Evolutionary conservation across 805 yeast species (phyloP).

Genomic region (Isabelozyma heimii): DNA sequence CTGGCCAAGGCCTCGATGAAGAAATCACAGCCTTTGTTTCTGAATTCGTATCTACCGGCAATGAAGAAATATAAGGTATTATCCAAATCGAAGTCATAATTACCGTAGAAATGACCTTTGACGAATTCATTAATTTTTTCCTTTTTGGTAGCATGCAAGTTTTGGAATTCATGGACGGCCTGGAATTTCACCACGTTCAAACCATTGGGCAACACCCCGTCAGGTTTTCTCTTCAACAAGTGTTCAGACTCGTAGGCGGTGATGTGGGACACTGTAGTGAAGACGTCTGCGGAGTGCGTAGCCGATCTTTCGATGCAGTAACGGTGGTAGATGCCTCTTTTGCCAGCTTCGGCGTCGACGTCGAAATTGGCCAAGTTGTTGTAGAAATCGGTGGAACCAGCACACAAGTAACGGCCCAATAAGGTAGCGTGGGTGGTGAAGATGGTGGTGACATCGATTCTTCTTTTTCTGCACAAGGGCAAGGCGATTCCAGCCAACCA

Average conservation of each 20-base stretch:
- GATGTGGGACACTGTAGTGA: slow-evolving; percentile 95
- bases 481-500: slow-evolving; percentile 98
- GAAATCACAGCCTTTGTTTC: slow-evolving; percentile 96
- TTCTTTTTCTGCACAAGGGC: slow-evolving; percentile 87
- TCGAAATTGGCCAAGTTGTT: slow-evolving; percentile 86
- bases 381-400: slow-evolving; percentile 94
- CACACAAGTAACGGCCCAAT: slow-evolving; percentile 92
- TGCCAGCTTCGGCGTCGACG: slow-evolving; percentile 97
- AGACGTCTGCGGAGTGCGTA: slow-evolving; percentile 93
- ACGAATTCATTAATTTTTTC: slow-evolving; percentile 91
- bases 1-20: slow-evolving; percentile 91
- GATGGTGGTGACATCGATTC: slow-evolving; percentile 90
- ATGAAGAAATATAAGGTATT: slow-evolving; percentile 93
- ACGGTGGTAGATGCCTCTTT: slow-evolving; percentile 94
- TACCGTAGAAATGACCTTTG: slow-evolving; percentile 96
- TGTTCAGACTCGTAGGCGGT: slow-evolving; percentile 97
- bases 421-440: slow-evolving; percentile 97
- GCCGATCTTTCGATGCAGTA: slow-evolving; percentile 97
- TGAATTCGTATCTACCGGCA: slow-evolving; percentile 95
- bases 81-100: slow-evolving; percentile 89
- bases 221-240: slow-evolving; percentile 91
- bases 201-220: slow-evolving; percentile 97
- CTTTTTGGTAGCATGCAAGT: slow-evolving; percentile 87
- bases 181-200: slow-evolving; percentile 92
- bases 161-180: slow-evolving; percentile 97